Evolutionary conservation across 148 eudicot genomes (phyloP).

Genomic region (Gaultheria prostrata): DNA sequence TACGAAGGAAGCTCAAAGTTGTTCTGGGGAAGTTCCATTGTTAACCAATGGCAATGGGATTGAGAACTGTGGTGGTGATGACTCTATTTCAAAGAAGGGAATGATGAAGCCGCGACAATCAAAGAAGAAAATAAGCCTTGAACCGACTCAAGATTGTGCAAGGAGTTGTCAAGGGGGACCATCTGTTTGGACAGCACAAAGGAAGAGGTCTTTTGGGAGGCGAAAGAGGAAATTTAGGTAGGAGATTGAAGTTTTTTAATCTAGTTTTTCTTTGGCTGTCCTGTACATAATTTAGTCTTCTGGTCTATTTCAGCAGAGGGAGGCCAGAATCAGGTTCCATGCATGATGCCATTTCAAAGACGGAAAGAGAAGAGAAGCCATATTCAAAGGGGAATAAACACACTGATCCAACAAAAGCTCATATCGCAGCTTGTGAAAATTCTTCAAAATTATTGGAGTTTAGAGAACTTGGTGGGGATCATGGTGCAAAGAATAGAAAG

Average conservation of each 20-base stretch:
- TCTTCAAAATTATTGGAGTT: conserved; percentile 18
- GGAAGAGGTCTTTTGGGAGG: conserved; percentile 18
- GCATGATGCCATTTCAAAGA: conserved; percentile 10
- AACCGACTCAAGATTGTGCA: conserved; percentile 10
- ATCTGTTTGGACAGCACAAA: conserved; percentile 6
- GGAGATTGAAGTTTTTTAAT: background rate
- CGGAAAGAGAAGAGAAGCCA: background rate
- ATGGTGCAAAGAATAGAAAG: background rate
- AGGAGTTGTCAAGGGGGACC: background rate
- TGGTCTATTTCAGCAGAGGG: conserved; percentile 6
- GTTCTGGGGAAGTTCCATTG: conserved; percentile 15
- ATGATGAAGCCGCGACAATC: background rate
- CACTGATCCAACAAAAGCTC: conserved; percentile 13
- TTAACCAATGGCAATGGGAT: conserved; percentile 14
- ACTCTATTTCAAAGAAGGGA: conserved; percentile 15
- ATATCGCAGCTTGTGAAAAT: conserved; percentile 15
- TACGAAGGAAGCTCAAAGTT: conserved; percentile 23
- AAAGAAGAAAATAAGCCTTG: conserved; percentile 1
- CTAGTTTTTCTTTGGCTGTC: background rate
- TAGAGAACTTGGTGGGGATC: background rate
- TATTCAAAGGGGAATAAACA: conserved; percentile 14
- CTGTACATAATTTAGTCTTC: background rate
- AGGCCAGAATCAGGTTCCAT: conserved; percentile 5
- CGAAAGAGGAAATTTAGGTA: conserved; percentile 25
- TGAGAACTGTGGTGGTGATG: conserved; percentile 15